Evolutionary conservation across 106 monocot species (phyloP).

Genomic region (Iris macrosiphon): DNA sequence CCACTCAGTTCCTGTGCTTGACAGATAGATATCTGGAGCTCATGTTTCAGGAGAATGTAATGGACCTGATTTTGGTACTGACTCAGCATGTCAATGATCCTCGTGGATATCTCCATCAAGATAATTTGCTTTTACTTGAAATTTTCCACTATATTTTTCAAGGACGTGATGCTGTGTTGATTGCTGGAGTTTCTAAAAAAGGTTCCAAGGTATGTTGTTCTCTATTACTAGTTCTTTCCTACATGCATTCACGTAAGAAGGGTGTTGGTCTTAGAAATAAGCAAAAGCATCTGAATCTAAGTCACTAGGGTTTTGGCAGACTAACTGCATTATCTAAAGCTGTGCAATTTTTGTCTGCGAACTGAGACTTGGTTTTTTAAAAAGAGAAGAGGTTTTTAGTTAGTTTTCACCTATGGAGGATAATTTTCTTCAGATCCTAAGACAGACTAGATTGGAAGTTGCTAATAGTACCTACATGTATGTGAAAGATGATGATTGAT

Average conservation of each 20-base stretch:
- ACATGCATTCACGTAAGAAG: too few relatives aligned
- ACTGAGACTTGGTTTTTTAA: too few relatives aligned
- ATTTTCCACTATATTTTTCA: conserved; percentile 68
- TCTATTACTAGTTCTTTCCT: neutral
- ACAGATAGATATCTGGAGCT: conserved; percentile 73
- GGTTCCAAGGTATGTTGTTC: conserved; percentile 38
- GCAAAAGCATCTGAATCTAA: neutral
- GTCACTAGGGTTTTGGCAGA: neutral
- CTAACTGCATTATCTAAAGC: too few relatives aligned
- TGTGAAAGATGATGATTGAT: too few relatives aligned
- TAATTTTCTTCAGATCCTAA: too few relatives aligned
- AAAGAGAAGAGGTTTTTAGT: too few relatives aligned
- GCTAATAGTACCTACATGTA: too few relatives aligned
- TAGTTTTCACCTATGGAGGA: too few relatives aligned
- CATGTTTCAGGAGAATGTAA: conserved; percentile 81
- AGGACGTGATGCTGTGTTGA: conserved; percentile 60
- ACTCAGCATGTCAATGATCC: conserved; percentile 68
- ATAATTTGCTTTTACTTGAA: conserved; percentile 77
- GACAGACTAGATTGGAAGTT: too few relatives aligned
- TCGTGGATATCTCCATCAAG: conserved; percentile 58
- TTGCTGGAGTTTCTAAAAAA: conserved; percentile 39
- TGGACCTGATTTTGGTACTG: conserved; percentile 78
- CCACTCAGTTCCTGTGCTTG: conserved; percentile 56
- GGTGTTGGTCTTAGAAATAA: too few relatives aligned
- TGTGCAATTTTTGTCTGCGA: too few relatives aligned